Percentiles rank a stretch among this genome's conserved stretches.
Conservation (phyloP, 345 rosid genomes). For the Arabidopsis thaliana region TAIR10.1 NC_003070.9:6968001-6968500, state of each 20-base stretch:
- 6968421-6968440: neutral
- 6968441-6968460: conserved; percentile 13
- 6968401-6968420: conserved; percentile 59
- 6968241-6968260: conserved; percentile 71
- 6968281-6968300: neutral
- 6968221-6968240: conserved; percentile 78
- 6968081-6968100: conserved; percentile 1
- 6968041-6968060: conserved; percentile 55
- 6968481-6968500: neutral
- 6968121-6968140: neutral
- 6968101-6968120: conserved; percentile 1
- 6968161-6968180: neutral
- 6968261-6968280: neutral
- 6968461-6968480: neutral
- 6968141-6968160: neutral
- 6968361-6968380: conserved; percentile 87
- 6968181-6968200: conserved; percentile 64
- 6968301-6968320: conserved; percentile 3
- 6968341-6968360: conserved; percentile 91
- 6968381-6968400: conserved; percentile 95
- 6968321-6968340: conserved; percentile 51
- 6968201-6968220: conserved; percentile 71
- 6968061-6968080: conserved; percentile 10
- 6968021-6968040: conserved; percentile 90
- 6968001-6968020: conserved; percentile 88